Evolutionary conservation across 345 rosid species (phyloP).

Genomic region (Geranium rotundifolium): DNA sequence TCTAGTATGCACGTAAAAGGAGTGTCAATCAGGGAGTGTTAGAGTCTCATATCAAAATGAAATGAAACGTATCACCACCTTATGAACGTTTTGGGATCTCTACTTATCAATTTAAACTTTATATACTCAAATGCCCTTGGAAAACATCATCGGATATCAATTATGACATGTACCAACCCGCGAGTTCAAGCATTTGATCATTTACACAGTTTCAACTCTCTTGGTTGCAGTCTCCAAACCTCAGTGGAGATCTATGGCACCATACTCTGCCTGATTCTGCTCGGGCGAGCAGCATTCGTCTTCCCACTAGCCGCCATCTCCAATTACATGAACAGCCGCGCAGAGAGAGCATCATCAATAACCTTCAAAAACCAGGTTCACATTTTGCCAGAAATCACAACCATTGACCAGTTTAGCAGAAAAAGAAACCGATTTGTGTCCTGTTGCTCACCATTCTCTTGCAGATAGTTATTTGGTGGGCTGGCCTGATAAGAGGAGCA

Average conservation of each 20-base stretch:
- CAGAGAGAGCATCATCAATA: constrained; percentile 32
- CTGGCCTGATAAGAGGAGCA: too few relatives aligned
- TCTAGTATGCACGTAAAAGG: too few relatives aligned
- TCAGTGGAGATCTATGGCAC: constrained; percentile 39
- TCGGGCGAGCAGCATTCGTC: constrained; percentile 79
- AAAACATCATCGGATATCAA: too few relatives aligned
- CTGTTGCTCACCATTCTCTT: too few relatives aligned
- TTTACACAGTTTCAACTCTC: background rate
- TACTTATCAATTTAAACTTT: too few relatives aligned
- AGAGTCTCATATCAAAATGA: too few relatives aligned
- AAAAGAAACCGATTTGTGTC: background rate
- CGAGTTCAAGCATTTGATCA: background rate
- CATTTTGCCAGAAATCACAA: background rate
- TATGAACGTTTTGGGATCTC: too few relatives aligned
- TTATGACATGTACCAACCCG: too few relatives aligned
- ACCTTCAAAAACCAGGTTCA: constrained; percentile 63
- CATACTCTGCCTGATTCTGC: constrained; percentile 39
- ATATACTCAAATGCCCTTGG: too few relatives aligned
- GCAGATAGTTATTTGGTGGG: constrained; percentile 90
- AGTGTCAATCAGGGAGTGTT: too few relatives aligned
- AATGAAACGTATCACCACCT: too few relatives aligned
- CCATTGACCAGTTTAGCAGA: too few relatives aligned
- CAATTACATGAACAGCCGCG: constrained; percentile 44
- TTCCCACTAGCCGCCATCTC: constrained; percentile 62
- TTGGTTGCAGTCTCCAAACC: constrained; percentile 37